These are phyloP conservation scores for Candida koratica DNA, from an alignment of 805 yeast genomes.

Conservation along the genomic window DNA sequence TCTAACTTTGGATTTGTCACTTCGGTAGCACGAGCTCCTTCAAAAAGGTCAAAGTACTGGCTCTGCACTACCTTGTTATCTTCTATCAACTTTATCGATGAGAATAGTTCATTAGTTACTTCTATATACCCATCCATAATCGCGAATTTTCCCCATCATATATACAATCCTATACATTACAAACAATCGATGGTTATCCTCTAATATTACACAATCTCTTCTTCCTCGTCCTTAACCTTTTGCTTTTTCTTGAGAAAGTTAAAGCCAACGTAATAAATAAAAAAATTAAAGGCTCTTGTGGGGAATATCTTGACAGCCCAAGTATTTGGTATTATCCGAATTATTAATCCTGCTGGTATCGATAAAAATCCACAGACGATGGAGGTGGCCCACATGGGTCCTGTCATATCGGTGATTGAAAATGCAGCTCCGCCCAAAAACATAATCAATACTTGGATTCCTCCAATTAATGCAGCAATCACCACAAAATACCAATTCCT, in stretches of 20 bases:
- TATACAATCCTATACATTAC: too few relatives aligned
- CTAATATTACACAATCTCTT: slow-evolving; percentile 4
- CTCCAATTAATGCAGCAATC: slow-evolving; percentile 73
- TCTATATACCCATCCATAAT: slow-evolving; percentile 32
- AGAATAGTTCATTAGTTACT: slow-evolving; percentile 51
- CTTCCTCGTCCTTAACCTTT: slow-evolving; percentile 9
- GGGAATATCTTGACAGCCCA: slow-evolving; percentile 71
- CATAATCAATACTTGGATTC: slow-evolving; percentile 86
- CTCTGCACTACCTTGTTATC: slow-evolving; percentile 58
- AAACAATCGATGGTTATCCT: background rate
- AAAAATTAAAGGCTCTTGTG: slow-evolving; percentile 41
- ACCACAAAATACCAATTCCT: slow-evolving; percentile 78
- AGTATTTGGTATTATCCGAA: slow-evolving; percentile 80
- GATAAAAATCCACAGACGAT: slow-evolving; percentile 75
- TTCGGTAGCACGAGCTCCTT: slow-evolving; percentile 88
- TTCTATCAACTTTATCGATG: slow-evolving; percentile 33
- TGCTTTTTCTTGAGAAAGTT: slow-evolving; percentile 28
- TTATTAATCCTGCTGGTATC: slow-evolving; percentile 71
- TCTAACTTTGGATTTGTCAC: slow-evolving; percentile 69
- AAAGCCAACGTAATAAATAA: slow-evolving; percentile 37
- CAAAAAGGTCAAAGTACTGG: slow-evolving; percentile 60
- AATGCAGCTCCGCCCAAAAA: slow-evolving; percentile 97
- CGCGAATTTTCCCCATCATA: background rate
- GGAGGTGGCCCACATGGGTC: slow-evolving; percentile 87
- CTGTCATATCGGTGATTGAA: slow-evolving; percentile 73